Evolutionary conservation across 2,329 filamentous ascomycete genomes (phyloP).

Genomic region (Epichloe elymi): DNA sequence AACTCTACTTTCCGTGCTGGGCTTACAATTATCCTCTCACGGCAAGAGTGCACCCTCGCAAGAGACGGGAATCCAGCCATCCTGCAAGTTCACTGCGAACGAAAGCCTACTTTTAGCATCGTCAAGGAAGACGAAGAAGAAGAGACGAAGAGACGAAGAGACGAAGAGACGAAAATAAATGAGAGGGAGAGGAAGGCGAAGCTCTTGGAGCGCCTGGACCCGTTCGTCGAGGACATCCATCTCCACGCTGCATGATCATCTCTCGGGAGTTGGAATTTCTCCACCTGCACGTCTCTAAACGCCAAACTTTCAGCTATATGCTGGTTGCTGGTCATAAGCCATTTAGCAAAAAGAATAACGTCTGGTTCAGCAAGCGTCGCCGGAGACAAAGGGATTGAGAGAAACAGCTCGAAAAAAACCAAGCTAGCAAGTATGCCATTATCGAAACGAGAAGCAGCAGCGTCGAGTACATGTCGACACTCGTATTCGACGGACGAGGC

Average conservation of each 20-base stretch:
- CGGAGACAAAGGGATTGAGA: slow-evolving; percentile 35
- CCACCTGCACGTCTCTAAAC: not conserved
- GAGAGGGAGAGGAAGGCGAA: no score
- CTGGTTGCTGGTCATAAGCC: not conserved
- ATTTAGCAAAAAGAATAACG: not conserved
- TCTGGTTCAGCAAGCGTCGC: slow-evolving; percentile 19
- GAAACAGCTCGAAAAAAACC: slow-evolving; percentile 30
- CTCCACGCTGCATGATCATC: not conserved
- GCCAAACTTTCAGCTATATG: not conserved
- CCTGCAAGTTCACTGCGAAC: not conserved
- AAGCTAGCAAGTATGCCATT: slow-evolving; percentile 34
- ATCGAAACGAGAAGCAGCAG: slow-evolving; percentile 22
- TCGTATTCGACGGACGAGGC: slow-evolving; percentile 10
- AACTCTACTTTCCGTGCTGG: not conserved
- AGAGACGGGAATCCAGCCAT: not conserved
- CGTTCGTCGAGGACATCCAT: no score
- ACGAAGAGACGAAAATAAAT: not conserved
- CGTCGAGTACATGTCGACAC: slow-evolving; percentile 7
- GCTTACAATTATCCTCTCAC: not conserved
- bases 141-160: not conserved
- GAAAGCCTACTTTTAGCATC: not conserved
- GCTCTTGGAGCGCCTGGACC: no score
- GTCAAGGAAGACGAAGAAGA: not conserved
- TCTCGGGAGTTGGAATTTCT: not conserved
- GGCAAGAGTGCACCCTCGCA: not conserved